Base-by-base conservation (phyloP, 2,329 filamentous ascomycete species). In the Trichoderma hamatum region DNA sequence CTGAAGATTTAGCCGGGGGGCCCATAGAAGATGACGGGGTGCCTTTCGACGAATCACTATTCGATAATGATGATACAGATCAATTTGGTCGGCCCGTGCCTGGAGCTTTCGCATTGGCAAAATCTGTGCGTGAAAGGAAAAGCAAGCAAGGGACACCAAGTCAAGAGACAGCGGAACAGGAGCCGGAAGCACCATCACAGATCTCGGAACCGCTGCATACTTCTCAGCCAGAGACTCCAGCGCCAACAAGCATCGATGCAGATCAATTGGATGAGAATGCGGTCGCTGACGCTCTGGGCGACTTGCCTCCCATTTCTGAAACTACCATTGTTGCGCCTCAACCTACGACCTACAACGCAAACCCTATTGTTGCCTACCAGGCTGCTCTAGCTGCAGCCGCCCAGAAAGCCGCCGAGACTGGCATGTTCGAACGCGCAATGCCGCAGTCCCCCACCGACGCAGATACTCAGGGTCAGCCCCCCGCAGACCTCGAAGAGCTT, bases 341-440 rank as follows among this genome's bases (percentile, higher is more conserved):
- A 3, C 68, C 24, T 6, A 67, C 71, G 14, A 52, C 68, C n/a
- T 51, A 67, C 6, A 71, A 66, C 10, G 62, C 69, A 16, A 73
- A 75, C 36, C 70, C 75, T 32, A 80, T 82, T 68, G 88, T 89
- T 52, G 90, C 88, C 1, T 95, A 97, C 75, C 94, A 97, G 76
- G 91, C 91, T 64, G 93, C 94, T 1, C 84, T 98, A 5, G 93
- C 93, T 1, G 90, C 92, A 58, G 95, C 94, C 7, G 91, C 93
- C 11, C 90, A 91, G 71, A 86, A 90, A 76, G 93, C 94, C 6
- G 91, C 89, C 26, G 88, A 88, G 1, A 90, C 90, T 46, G 93
- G 93, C 3, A 90, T 92, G 68, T 95, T 97, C 73, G 83, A 87
- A 19, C 86, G 92, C 16, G 85, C 87, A 67, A 82, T 82, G 1